A percentile compares a stretch with the other conserved stretches of the same genome.
These are phyloP conservation scores for Artemisia annua DNA, from an alignment of 129 eudicot genomes.

Conservation along the genomic window DNA sequence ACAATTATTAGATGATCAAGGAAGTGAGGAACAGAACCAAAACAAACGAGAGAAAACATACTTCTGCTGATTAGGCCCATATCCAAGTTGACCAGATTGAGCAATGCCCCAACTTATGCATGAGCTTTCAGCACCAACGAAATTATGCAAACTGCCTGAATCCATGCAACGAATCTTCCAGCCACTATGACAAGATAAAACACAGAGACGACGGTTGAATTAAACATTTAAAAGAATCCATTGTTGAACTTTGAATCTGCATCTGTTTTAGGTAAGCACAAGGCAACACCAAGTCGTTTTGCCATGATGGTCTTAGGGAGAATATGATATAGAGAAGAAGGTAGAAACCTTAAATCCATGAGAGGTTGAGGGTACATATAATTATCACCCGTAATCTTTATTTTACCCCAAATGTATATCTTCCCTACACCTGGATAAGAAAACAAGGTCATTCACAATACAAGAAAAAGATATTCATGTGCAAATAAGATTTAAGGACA, in stretches of 20 bases:
- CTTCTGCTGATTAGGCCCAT: slow-evolving; percentile 89
- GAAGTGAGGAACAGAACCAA: not conserved
- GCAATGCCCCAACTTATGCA: slow-evolving; percentile 96
- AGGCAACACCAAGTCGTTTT: not conserved
- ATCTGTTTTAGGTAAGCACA: not conserved
- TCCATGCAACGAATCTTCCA: slow-evolving; percentile 89
- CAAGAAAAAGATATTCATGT: not conserved
- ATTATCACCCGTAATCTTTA: slow-evolving; percentile 76
- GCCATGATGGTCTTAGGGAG: too few relatives aligned
- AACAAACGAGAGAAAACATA: slow-evolving; percentile 23
- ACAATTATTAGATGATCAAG: not conserved
- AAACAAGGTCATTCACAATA: not conserved
- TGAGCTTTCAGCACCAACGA: slow-evolving; percentile 89
- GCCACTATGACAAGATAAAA: slow-evolving; percentile 43
- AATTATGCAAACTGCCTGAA: slow-evolving; percentile 81
- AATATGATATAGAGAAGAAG: not conserved
- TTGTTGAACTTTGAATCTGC: not conserved
- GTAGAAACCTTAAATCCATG: slow-evolving; percentile 87
- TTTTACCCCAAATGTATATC: slow-evolving; percentile 94
- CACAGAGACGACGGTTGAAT: not conserved
- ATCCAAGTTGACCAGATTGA: slow-evolving; percentile 85
- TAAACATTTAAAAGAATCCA: not conserved
- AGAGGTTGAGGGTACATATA: slow-evolving; percentile 98
- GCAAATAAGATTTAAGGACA: not conserved
- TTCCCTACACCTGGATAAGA: slow-evolving; percentile 72